Evolutionary conservation across 192 early-diverging fungal species (phyloP).

Genomic region (Coemansia sp.): DNA sequence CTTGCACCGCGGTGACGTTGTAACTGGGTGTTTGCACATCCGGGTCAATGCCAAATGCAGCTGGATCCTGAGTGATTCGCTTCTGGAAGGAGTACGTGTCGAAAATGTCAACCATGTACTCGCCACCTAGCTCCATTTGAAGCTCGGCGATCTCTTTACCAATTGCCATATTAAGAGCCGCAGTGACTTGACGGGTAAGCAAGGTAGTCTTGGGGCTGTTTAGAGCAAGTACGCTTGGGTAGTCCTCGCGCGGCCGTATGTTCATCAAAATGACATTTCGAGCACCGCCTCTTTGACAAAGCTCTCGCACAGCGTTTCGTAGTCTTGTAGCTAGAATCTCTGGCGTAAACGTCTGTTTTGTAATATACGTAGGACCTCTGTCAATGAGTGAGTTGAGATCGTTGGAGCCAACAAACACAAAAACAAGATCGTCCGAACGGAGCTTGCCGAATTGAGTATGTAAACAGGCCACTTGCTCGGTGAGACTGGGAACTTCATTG

Average conservation of each 20-base stretch:
- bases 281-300: constrained; percentile 23
- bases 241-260: constrained; percentile 47
- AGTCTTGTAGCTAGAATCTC: constrained; percentile 28
- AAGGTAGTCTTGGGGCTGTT: constrained; percentile 8
- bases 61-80: constrained; percentile 11
- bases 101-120: constrained; percentile 23
- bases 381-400: constrained; percentile 47
- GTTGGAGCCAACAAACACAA: constrained; percentile 50
- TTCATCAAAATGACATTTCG: constrained; percentile 43
- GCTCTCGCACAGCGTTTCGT: constrained; percentile 6
- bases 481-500: constrained; percentile 30
- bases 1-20: background rate
- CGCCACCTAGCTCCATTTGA: constrained; percentile 21
- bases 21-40: constrained; percentile 19
- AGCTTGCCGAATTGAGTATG: constrained; percentile 8
- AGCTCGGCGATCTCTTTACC: constrained; percentile 16
- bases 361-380: constrained; percentile 15
- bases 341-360: constrained; percentile 26
- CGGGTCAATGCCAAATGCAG: constrained; percentile 28
- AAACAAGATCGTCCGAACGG: constrained; percentile 32
- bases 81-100: constrained; percentile 46
- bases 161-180: constrained; percentile 27
- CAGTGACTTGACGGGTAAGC: constrained; percentile 17
- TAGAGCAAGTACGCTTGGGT: constrained; percentile 36
- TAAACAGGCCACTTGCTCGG: constrained; percentile 27